Percentiles rank a stretch among this genome's conserved stretches.
Evolutionary conservation across 148 eudicot species (phyloP).

Genomic region (Rhododendron williamsianum): DNA sequence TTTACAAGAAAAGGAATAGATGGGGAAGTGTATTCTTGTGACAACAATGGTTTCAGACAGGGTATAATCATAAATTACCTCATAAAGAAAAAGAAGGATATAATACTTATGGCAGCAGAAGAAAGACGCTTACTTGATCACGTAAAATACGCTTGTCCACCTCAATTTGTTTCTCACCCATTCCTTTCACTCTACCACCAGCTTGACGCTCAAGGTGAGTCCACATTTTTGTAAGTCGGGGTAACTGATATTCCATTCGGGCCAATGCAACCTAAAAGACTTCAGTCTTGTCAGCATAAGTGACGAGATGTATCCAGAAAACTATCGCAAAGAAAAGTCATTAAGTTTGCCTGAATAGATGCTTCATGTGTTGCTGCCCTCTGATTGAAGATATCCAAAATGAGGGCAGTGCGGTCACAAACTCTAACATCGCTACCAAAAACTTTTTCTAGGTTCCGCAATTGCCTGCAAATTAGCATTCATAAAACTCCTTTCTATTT

Average conservation of each 20-base stretch:
- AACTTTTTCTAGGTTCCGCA: constrained; percentile 84
- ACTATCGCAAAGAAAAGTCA: not conserved
- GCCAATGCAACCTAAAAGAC: constrained; percentile 76
- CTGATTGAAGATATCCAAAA: constrained; percentile 92
- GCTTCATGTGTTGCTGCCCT: constrained; percentile 99
- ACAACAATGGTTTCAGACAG: not conserved
- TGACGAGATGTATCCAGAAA: not conserved
- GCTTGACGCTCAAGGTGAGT: constrained; percentile 95
- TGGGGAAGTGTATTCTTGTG: not conserved
- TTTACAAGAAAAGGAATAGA: not conserved
- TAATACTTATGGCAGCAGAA: constrained; percentile 7
- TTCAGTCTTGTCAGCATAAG: constrained; percentile 1
- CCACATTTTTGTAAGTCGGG: constrained; percentile 95
- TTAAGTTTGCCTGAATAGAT: constrained; percentile 63
- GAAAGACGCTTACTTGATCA: constrained; percentile 60
- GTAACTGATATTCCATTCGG: constrained; percentile 95
- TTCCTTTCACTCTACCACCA: constrained; percentile 97
- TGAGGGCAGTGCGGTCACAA: constrained; percentile 96
- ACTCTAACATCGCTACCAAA: constrained; percentile 93
- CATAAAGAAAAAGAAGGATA: not conserved
- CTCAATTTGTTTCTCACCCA: constrained; percentile 99
- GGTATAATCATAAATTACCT: not conserved
- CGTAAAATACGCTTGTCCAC: constrained; percentile 98
- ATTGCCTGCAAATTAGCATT: constrained; percentile 46
- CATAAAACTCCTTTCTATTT: not conserved